Evolutionary conservation across 1,139 yeast species (phyloP), one percentile per base, ranked within the genome.

Genomic region (Candida frijolesensis): DNA sequence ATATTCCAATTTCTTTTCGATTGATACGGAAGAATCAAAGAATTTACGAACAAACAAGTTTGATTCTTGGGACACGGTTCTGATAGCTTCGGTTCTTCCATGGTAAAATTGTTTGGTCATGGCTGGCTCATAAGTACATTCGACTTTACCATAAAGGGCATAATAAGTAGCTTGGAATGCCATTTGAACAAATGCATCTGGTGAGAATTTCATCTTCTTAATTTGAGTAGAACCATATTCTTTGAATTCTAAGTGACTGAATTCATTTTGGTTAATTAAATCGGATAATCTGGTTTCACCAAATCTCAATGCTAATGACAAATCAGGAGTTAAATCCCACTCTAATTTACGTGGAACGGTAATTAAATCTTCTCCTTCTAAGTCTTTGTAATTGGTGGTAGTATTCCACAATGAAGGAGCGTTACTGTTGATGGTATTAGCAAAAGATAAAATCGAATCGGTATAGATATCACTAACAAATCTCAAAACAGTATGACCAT

Each of bases 171-270:
- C 90, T 68, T 91, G 97, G 76, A 90, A 90, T 16, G 92, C 88
- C 95, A 91, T 90, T 68, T 91, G 97, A 43, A 88, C 87, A 69
- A 88, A 91, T 0, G 97, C 97, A 74, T 91, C 97, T 0, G 97
- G 97, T 5, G 96, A 88, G 66, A 85, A 87, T 58, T 90, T 92
- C 85, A 89, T 85, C 55, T 83, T 83, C 64, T 91, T 91, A 63
- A 91, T 90, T 54, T 82, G 80, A 47, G 85, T 83, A 56, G 89
- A 82, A 32, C 97, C 97, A 67, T 83, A 91, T 37, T 74, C 72
- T 54, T 83, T 81, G 66, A 88, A 91, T 66, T 89, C 95, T 56
- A 91, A 72, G 39, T 87, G 88, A 54, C 83, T 85, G 66, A 91
- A 89, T 66, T 91, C 97, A 65, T 91, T 90, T 65, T 91, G 97